phyloP scores from a whole-genome alignment of 2,329 filamentous ascomycete genomes.

The Hypoxylon sp. region DNA sequence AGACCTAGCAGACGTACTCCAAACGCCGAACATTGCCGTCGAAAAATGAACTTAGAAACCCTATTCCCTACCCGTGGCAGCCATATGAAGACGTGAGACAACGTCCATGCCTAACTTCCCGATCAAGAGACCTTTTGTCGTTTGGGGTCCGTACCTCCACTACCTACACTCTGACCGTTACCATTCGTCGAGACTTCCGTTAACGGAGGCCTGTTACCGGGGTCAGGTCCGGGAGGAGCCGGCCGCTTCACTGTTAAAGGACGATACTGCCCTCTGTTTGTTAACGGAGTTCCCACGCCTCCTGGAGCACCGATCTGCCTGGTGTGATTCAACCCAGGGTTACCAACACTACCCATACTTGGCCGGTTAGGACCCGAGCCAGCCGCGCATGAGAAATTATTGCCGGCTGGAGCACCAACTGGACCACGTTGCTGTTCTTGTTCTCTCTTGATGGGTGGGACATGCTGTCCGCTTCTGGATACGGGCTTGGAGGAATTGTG shows the following conservation, averaged over 20 bases:
- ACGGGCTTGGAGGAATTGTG: constrained; percentile 83
- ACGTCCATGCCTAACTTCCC: not conserved
- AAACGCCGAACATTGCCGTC: constrained; percentile 37
- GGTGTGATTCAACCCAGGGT: constrained; percentile 68
- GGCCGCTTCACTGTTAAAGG: constrained; percentile 72
- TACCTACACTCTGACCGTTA: constrained; percentile 46
- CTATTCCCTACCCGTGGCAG: constrained; percentile 24
- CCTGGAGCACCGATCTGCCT: constrained; percentile 73
- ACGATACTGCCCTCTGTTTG: constrained; percentile 71
- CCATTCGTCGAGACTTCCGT: constrained; percentile 67
- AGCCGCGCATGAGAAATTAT: constrained; percentile 35
- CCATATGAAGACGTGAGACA: constrained; percentile 11
- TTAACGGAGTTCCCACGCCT: constrained; percentile 68
- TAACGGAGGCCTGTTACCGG: constrained; percentile 60
- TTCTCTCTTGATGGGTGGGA: constrained; percentile 58
- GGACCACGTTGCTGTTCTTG: constrained; percentile 47
- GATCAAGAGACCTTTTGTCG: constrained; percentile 62
- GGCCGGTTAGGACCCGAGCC: constrained; percentile 38
- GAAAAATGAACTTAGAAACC: constrained; percentile 14
- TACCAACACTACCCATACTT: constrained; percentile 61
- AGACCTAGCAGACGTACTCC: constrained; percentile 30
- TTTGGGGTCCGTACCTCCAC: constrained; percentile 63
- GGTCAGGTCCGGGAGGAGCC: constrained; percentile 49
- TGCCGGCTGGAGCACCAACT: constrained; percentile 26
- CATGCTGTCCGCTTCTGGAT: constrained; percentile 68